These are phyloP conservation scores for Myxozyma melibiosi DNA, from an alignment of 805 yeast genomes.

Conservation along the genomic window DNA sequence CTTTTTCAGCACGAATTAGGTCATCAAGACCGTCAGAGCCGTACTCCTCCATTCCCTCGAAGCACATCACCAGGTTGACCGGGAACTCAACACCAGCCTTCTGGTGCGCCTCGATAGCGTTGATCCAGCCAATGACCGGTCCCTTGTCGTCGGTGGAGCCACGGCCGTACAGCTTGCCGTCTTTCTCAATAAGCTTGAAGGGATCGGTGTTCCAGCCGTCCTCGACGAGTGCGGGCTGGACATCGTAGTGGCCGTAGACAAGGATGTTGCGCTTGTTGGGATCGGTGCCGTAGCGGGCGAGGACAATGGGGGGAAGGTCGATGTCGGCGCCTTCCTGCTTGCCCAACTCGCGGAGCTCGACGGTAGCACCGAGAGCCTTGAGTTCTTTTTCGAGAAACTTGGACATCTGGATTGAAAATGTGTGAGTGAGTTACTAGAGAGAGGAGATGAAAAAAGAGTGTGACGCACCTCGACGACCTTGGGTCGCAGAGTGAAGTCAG, in stretches of 20 bases:
- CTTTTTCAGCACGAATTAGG: conserved; percentile 77
- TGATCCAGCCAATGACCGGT: conserved; percentile 96
- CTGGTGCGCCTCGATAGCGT: conserved; percentile 86
- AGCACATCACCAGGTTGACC: conserved; percentile 87
- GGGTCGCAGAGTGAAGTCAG: conserved; percentile 86
- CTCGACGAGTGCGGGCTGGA: conserved; percentile 88
- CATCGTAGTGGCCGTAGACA: conserved; percentile 97
- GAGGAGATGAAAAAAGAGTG: neutral
- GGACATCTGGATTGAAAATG: conserved; percentile 58
- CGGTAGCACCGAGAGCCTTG: conserved; percentile 68
- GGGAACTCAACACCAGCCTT: conserved; percentile 86
- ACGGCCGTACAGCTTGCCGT: conserved; percentile 77
- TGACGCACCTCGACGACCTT: conserved; percentile 64
- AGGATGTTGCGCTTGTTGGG: conserved; percentile 83
- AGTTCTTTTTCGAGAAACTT: conserved; percentile 74
- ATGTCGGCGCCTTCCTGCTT: conserved; percentile 66
- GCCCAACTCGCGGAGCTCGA: conserved; percentile 82
- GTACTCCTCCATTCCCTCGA: conserved; percentile 97
- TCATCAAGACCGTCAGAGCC: conserved; percentile 92
- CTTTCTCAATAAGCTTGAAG: conserved; percentile 69
- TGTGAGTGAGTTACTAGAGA: neutral
- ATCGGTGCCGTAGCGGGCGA: conserved; percentile 82
- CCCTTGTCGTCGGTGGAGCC: conserved; percentile 99
- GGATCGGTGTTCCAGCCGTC: conserved; percentile 98
- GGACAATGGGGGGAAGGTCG: conserved; percentile 90